These are phyloP conservation scores for Colletotrichum eleusines DNA, from an alignment of 2,329 filamentous ascomycete species.

Conservation along the genomic window DNA sequence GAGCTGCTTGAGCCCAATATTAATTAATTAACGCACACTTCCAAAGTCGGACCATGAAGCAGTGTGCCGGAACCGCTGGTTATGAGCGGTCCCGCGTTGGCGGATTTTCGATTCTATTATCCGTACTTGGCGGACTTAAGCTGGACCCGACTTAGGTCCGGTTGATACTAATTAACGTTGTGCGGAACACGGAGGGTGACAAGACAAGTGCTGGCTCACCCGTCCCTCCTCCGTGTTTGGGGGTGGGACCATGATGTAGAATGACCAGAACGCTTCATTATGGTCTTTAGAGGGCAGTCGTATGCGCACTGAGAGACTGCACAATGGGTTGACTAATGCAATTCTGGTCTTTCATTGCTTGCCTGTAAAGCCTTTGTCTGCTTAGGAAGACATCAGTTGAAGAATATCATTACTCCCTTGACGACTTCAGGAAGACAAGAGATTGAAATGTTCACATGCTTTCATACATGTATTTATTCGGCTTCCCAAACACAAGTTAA, in stretches of 20 bases:
- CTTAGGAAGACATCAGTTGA: too few relatives aligned
- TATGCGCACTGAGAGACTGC: neutral
- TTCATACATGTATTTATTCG: neutral
- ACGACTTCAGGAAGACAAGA: too few relatives aligned
- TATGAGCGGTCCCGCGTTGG: neutral
- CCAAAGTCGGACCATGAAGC: neutral
- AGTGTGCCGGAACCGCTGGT: neutral
- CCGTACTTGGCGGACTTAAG: conserved; percentile 12
- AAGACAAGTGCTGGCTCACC: neutral
- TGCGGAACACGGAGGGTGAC: neutral
- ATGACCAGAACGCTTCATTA: fast-evolving
- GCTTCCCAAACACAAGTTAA: neutral
- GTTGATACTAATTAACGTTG: too few relatives aligned
- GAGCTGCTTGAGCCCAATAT: neutral
- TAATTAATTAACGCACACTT: too few relatives aligned
- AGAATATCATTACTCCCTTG: too few relatives aligned
- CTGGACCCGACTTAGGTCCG: neutral
- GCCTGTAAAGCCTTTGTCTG: too few relatives aligned
- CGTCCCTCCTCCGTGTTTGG: neutral
- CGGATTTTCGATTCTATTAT: neutral
- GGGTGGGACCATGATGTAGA: neutral
- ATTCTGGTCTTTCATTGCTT: neutral
- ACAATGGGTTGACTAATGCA: neutral
- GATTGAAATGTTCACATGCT: too few relatives aligned
- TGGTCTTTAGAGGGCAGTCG: neutral